Conservation (phyloP, 768 basidiomycete species). For the Tricholoma bakamatsutake region DNA sequence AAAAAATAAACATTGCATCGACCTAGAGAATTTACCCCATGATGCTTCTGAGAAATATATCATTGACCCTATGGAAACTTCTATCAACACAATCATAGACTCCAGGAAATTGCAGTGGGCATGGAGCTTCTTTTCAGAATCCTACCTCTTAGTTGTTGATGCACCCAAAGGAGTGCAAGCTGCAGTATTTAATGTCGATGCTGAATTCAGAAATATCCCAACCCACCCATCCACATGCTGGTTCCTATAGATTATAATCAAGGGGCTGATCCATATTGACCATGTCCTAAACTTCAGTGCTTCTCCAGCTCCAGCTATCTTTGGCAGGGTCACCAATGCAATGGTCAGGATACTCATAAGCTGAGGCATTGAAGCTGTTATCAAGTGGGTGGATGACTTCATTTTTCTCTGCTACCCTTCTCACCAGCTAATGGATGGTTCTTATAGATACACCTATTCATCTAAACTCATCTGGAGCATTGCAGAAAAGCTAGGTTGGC, state of each 20-base stretch:
- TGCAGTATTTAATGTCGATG: too few species aligned
- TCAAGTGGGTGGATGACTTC: conserved; percentile 34
- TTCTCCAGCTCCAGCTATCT: conserved; percentile 19
- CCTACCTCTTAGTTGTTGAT: too few species aligned
- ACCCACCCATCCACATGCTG: too few species aligned
- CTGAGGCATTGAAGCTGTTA: conserved; percentile 5
- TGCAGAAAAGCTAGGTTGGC: conserved; percentile 1
- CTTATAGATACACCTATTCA: conserved; percentile 12
- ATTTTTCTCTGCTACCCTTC: conserved; percentile 22
- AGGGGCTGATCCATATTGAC: conserved; percentile 5
- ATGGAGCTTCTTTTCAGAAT: too few species aligned
- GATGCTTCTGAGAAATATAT: too few species aligned
- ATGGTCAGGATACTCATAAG: conserved; percentile 16
- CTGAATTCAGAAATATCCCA: too few species aligned
- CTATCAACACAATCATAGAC: too few species aligned
- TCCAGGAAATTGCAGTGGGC: too few species aligned
- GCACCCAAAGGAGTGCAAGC: too few species aligned
- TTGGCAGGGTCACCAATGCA: conserved; percentile 26
- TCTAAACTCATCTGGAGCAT: conserved; percentile 19
- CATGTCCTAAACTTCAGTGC: neutral
- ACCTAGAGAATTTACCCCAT: too few species aligned
- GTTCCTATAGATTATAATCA: neutral
- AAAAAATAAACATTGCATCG: too few species aligned
- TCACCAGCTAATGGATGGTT: neutral
- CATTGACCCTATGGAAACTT: too few species aligned